These are phyloP conservation scores for Hanseniaspora singularis DNA, from an alignment of 805 yeast genomes.

Conservation along the genomic window DNA sequence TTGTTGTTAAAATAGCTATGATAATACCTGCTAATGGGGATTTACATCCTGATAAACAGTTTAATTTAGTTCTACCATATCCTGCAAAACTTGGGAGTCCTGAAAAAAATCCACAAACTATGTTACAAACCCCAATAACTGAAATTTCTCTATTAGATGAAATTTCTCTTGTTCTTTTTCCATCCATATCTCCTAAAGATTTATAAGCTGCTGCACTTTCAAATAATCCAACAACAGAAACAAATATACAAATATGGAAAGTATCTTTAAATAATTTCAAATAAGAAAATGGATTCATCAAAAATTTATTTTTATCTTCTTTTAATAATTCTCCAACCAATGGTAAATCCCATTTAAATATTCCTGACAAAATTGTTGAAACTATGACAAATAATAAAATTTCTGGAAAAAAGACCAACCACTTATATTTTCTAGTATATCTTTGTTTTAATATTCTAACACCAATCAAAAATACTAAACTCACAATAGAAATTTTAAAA, in stretches of 20 bases:
- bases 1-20: slow-evolving; percentile 18
- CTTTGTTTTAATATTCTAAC: slow-evolving; percentile 9
- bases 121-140: slow-evolving; percentile 12
- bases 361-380: slow-evolving; percentile 2
- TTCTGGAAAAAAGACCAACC: slow-evolving; percentile 14
- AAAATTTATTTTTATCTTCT: slow-evolving; percentile 2
- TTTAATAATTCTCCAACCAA: slow-evolving; percentile 14
- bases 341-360: slow-evolving; percentile 10
- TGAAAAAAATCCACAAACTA: slow-evolving; percentile 12
- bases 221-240: slow-evolving; percentile 14
- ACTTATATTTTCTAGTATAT: slow-evolving; percentile 4
- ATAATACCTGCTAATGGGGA: slow-evolving; percentile 18
- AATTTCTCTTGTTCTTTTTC: slow-evolving; percentile 12
- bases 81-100: slow-evolving; percentile 16
- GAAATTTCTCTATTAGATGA: slow-evolving; percentile 15
- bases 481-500: slow-evolving; percentile 3
- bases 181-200: slow-evolving; percentile 14
- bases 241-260: slow-evolving; percentile 11
- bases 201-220: slow-evolving; percentile 16
- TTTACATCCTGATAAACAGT: slow-evolving; percentile 15
- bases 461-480: slow-evolving; percentile 9
- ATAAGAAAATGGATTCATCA: slow-evolving; percentile 13
- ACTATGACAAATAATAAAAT: slow-evolving; percentile 10
- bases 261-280: slow-evolving; percentile 12
- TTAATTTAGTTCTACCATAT: slow-evolving; percentile 16